Evolutionary conservation across 2,329 filamentous ascomycete genomes (phyloP), one percentile per base, ranked within the genome.

Genomic region (Colletotrichum caudatum): DNA sequence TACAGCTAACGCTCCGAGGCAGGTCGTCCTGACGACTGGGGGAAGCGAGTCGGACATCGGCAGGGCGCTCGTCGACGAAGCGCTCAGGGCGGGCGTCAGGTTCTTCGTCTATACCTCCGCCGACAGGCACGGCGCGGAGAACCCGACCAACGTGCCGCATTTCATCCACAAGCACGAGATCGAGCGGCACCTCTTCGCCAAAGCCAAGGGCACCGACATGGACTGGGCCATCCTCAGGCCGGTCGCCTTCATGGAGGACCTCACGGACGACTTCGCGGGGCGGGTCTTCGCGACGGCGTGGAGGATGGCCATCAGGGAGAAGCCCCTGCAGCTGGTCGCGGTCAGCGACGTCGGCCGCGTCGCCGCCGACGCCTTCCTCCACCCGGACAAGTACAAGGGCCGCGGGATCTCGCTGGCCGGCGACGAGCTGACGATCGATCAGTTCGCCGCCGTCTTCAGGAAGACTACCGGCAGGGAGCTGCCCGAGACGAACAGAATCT

Each of bases 91-190:
- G 41, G 83, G 83, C 14, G 87, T 91, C 59, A 82, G 85, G 66
- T 84, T 88, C 76, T 89, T 92, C 74, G 84, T 92, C 66, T 91
- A 90, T 78, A 85, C 84, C 0, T 89, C 86, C 51, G 87, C 90
- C 9, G 90, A 92, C 69, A 88, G 90, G 35, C 86, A 87, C 57
- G 88, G 89, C 26, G 83, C 85, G 60, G 81, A 84, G 16, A 84
- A 84, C 73, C 83, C 87, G 0, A 91, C 89, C 3, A 73, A 82
- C 1, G 81, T 91, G 48, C 88, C 88, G 0, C 89, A 92, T 77
- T 92, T 92, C 78, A 82, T 83, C 69, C 81, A 79, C 78, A 92
- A 92, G 78, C 84, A 88, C 75, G 78, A 85, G 44, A 89, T 92
- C 74, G 90, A 92, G 78, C 80, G 87, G 61, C 83, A 92, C 74